Percentiles rank a stretch among this genome's conserved stretches.
Evolutionary conservation across 805 yeast species (phyloP).

Genomic region (Ogataea henricii): DNA sequence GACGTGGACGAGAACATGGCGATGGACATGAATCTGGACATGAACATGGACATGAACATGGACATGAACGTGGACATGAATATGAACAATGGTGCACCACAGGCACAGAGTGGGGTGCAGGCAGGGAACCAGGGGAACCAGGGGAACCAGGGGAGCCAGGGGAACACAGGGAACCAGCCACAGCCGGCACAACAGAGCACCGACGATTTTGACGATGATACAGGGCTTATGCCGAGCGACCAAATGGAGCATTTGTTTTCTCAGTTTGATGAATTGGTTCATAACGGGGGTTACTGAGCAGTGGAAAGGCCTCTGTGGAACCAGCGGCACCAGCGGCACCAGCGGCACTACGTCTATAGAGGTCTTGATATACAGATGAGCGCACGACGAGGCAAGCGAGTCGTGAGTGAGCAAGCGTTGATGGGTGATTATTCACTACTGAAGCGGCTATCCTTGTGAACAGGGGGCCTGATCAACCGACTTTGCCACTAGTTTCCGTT

Average conservation of each 20-base stretch:
- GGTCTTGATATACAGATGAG: too few species aligned
- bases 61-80: constrained; percentile 12
- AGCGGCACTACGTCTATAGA: too few species aligned
- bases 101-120: neutral
- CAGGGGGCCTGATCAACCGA: too few species aligned
- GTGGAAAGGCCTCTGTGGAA: neutral
- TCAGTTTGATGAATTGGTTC: constrained; percentile 35
- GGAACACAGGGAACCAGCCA: constrained; percentile 3
- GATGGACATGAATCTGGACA: constrained; percentile 17
- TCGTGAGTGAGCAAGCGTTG: too few species aligned
- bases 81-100: neutral
- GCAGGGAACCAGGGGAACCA: neutral
- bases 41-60: constrained; percentile 16
- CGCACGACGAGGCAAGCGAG: too few species aligned
- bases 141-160: constrained; percentile 1
- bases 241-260: constrained; percentile 36
- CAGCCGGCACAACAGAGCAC: neutral
- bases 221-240: constrained; percentile 30
- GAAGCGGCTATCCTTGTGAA: too few species aligned
- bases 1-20: constrained; percentile 17
- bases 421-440: too few species aligned
- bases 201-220: constrained; percentile 14
- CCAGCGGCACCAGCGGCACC: too few species aligned
- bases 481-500: too few species aligned
- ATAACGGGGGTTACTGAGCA: constrained; percentile 16